Percentiles rank a stretch among this genome's conserved stretches.
Evolutionary conservation across 805 yeast species (phyloP).

Genomic region (Cyberlindnera petersonii): DNA sequence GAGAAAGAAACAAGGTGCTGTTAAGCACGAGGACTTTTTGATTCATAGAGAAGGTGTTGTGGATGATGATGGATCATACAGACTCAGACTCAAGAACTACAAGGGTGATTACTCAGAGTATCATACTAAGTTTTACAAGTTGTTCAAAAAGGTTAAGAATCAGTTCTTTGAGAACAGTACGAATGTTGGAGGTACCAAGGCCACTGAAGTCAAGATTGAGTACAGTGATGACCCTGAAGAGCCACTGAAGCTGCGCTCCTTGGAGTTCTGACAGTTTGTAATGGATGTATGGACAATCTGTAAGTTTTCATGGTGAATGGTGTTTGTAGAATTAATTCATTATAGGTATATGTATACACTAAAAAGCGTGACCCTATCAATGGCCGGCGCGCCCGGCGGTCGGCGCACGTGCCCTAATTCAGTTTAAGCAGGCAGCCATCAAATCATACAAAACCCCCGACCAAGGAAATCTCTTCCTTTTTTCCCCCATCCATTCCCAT

Average conservation of each 20-base stretch:
- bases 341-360: no score
- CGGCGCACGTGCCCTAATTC: conserved; percentile 5
- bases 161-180: conserved; percentile 8
- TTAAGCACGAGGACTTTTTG: conserved; percentile 17
- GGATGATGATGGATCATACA: conserved; percentile 16
- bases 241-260: conserved; percentile 10
- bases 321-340: no score
- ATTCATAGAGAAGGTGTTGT: conserved; percentile 14
- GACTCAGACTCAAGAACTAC: conserved; percentile 26
- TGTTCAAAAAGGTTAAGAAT: conserved; percentile 12
- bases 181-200: background rate
- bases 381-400: background rate
- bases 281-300: no score
- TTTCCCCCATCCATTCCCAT: no score
- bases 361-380: conserved; percentile 4
- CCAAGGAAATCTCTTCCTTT: no score
- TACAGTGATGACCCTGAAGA: conserved; percentile 7
- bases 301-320: no score
- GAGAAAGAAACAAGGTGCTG: conserved; percentile 18
- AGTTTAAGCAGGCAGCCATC: conserved; percentile 2
- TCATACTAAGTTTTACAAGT: conserved; percentile 17
- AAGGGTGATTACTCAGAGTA: conserved; percentile 28
- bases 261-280: no score
- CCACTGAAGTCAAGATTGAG: background rate
- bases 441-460: no score